Percentiles rank a stretch among this genome's conserved stretches.
Conservation (phyloP, 108 stramenopile species). For the Hondaea fermentalgiana region DNA sequence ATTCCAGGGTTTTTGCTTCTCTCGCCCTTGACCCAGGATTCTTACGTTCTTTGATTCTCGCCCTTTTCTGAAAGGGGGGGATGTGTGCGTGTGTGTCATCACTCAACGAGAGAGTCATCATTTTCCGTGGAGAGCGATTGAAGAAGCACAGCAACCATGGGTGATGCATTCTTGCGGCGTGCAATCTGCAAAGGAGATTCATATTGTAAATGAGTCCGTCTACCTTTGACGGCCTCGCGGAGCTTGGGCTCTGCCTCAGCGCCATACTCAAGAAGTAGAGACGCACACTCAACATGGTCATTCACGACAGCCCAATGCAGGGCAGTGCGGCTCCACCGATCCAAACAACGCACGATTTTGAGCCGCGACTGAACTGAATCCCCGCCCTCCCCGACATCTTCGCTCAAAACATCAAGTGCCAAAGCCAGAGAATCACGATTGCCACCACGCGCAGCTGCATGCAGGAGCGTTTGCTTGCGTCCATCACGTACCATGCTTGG, state of each 20-base stretch:
- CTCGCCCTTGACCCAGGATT: no score
- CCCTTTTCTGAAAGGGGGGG: no score
- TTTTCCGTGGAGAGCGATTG: no score
- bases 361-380: neutral
- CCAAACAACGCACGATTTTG: neutral
- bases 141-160: no score
- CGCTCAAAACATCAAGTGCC: neutral
- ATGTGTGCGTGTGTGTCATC: no score
- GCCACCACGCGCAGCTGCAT: neutral
- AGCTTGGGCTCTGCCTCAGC: neutral
- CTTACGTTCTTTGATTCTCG: no score
- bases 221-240: neutral
- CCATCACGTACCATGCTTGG: neutral
- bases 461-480: neutral
- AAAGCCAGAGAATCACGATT: neutral
- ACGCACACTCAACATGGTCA: neutral
- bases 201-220: neutral
- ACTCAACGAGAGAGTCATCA: no score
- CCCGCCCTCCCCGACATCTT: neutral
- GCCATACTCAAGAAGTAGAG: neutral
- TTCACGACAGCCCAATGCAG: slow-evolving; percentile 2
- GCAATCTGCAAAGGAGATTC: neutral
- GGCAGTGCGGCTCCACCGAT: neutral
- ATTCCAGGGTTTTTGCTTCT: no score
- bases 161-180: neutral